A percentile compares a stretch with the other conserved stretches of the same genome.
Conservation (phyloP, 2,329 filamentous ascomycete species). For the Drechslera avenae region DNA sequence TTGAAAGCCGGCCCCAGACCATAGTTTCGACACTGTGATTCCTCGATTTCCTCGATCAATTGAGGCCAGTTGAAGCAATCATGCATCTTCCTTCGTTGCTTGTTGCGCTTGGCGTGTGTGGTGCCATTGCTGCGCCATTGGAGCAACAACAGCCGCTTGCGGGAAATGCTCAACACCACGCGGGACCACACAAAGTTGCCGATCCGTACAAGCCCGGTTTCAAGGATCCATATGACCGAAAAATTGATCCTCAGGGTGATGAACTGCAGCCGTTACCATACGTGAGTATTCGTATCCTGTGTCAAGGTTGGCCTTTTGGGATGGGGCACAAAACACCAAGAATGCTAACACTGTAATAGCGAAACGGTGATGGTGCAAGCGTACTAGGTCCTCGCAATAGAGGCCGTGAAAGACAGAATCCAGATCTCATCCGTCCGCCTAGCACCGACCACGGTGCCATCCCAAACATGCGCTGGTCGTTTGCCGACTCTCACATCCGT, state of each 20-base stretch:
- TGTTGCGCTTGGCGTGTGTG: slow-evolving; percentile 37
- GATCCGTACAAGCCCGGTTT: slow-evolving; percentile 65
- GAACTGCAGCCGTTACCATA: slow-evolving; percentile 67
- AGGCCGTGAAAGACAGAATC: slow-evolving; percentile 70
- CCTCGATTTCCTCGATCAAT: slow-evolving; percentile 12
- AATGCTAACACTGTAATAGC: slow-evolving; percentile 28
- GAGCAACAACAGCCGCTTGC: slow-evolving; percentile 49
- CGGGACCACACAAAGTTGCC: slow-evolving; percentile 28
- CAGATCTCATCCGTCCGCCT: slow-evolving; percentile 73
- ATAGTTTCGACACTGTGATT: neutral
- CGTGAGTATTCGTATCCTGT: slow-evolving; percentile 33
- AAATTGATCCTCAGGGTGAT: slow-evolving; percentile 65
- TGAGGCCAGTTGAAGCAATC: slow-evolving; percentile 22
- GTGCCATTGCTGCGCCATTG: slow-evolving; percentile 34
- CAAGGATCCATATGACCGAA: slow-evolving; percentile 66
- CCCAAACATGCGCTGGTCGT: slow-evolving; percentile 71
- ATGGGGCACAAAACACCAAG: neutral
- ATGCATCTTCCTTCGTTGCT: slow-evolving; percentile 42
- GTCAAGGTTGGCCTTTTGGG: no score
- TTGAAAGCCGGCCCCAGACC: slow-evolving; percentile 1
- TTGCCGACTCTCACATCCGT: slow-evolving; percentile 54
- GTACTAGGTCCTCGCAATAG: slow-evolving; percentile 73
- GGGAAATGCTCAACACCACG: slow-evolving; percentile 32
- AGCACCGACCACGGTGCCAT: slow-evolving; percentile 74
- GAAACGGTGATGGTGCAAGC: slow-evolving; percentile 64